phyloP scores from a whole-genome alignment of 106 monocot genomes.

The Dioscorea alata region DNA sequence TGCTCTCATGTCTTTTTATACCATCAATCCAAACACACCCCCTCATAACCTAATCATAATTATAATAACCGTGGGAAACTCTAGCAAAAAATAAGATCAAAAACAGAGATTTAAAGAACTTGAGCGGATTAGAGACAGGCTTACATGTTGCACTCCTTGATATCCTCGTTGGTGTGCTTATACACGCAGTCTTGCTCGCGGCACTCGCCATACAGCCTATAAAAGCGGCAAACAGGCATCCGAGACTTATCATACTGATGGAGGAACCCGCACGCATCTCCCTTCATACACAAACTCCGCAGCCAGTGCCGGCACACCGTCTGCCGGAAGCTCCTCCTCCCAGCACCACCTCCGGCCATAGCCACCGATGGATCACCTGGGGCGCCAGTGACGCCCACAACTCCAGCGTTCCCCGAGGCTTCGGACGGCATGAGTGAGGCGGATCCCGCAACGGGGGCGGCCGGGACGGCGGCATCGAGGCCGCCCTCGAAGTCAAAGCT shows the following conservation, averaged over 20 bases:
- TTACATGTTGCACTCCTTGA: conserved; percentile 99
- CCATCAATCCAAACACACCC: no score
- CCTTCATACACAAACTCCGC: conserved; percentile 93
- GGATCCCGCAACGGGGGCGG: conserved; percentile 9
- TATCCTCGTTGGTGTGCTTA: conserved; percentile 97
- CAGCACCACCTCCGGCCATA: conserved; percentile 11
- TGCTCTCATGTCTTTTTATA: no score
- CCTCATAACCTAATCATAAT: no score
- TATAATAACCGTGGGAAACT: no score
- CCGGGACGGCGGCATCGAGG: conserved; percentile 51
- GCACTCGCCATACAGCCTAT: conserved; percentile 85
- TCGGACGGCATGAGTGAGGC: conserved; percentile 9
- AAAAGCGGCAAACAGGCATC: conserved; percentile 98
- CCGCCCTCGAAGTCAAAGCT: conserved; percentile 99
- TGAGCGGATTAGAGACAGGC: not conserved
- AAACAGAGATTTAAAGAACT: not conserved
- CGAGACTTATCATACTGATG: conserved; percentile 97
- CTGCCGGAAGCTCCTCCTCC: conserved; percentile 81
- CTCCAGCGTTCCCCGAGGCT: conserved; percentile 1
- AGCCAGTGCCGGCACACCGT: conserved; percentile 99
- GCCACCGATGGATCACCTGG: not conserved
- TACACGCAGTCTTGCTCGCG: conserved; percentile 97
- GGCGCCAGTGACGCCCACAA: not conserved
- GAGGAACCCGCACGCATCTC: conserved; percentile 90
- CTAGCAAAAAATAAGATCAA: no score